Evolutionary conservation across 805 yeast species (phyloP), one percentile per base, ranked within the genome.

Genomic region (Lachancea kluyveri): DNA sequence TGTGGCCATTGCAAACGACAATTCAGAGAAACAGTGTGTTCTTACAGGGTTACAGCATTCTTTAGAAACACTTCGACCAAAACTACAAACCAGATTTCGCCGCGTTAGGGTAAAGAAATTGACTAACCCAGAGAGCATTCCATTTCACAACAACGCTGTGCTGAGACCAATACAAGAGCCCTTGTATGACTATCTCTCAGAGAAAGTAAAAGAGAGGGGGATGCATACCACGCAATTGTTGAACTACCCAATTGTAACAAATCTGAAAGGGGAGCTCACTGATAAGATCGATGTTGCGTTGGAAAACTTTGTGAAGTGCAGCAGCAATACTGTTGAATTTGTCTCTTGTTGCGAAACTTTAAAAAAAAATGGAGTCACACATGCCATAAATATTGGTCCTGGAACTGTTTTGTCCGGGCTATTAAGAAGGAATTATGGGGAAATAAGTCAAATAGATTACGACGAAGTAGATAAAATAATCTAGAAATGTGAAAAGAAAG

Each of bases 131-230:
- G 38, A 43, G 27, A 43, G 52, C 25, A 42, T 58, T 10, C 56
- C 63, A 16, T 58, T 58, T 28, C 63, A 58, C 39, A 56, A 58
- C 27, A 45, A 39, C 17, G 48, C 42, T 8, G 56, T 58, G 4
- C 31, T 58, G 25, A 40, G 50, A 27, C 44, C 56, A 9, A 46
- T 55, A 6, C 52, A 50, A 26, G 60, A 54, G 30, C 59, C 59
- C 5, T 28, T 58, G 21, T 48, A 55, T 32, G 59, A 57, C 30
- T 57, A 36, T 27, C 56, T 57, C 10, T 57, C 57, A 56, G 40
- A 47, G 15, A 52, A 41, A 8, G 28, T 58, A 20, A 54, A 54
- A 32, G 40, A 48, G 8, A 53, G 52, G 17, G 45, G 48, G 10
- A 42, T 43, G 6, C 47, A 49, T 25, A 47, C 52, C 9, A 18